Evolutionary conservation across 768 basidiomycete species (phyloP).

Genomic region (Termitomyces sp.): DNA sequence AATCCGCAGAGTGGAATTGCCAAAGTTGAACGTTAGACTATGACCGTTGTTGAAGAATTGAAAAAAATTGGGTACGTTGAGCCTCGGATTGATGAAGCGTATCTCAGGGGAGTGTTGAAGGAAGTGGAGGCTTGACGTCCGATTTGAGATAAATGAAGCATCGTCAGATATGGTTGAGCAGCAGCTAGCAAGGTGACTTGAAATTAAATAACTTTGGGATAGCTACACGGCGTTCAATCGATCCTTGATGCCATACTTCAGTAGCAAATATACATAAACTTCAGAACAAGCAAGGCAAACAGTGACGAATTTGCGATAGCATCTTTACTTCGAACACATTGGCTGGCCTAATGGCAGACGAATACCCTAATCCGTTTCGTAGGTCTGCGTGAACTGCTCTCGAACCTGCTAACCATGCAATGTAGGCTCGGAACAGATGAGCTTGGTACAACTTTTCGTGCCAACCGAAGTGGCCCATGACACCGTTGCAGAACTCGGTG

Average conservation of each 20-base stretch:
- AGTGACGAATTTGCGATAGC: background rate
- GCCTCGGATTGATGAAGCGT: background rate
- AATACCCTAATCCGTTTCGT: conserved; percentile 86
- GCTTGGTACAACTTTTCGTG: conserved; percentile 93
- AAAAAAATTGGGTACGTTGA: background rate
- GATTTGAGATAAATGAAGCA: background rate
- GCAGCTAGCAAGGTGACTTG: background rate
- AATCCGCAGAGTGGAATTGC: background rate
- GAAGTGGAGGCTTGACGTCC: background rate
- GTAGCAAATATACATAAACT: background rate
- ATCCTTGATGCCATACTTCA: too few relatives aligned
- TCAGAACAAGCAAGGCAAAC: background rate
- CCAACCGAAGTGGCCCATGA: conserved; percentile 98
- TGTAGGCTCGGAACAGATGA: conserved; percentile 95
- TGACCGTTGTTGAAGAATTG: background rate
- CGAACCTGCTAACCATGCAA: conserved; percentile 1
- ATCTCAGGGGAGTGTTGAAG: conserved; percentile 1
- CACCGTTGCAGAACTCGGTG: conserved; percentile 91
- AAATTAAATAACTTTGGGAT: too few relatives aligned
- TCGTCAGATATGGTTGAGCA: background rate
- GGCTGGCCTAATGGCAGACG: conserved; percentile 54
- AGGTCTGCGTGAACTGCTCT: conserved; percentile 21
- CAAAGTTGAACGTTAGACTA: background rate
- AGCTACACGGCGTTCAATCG: too few relatives aligned
- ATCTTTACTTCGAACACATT: conserved; percentile 3